Base-by-base conservation (phyloP, 2,329 filamentous ascomycete genomes). In the Orbilia brochopaga region DNA sequence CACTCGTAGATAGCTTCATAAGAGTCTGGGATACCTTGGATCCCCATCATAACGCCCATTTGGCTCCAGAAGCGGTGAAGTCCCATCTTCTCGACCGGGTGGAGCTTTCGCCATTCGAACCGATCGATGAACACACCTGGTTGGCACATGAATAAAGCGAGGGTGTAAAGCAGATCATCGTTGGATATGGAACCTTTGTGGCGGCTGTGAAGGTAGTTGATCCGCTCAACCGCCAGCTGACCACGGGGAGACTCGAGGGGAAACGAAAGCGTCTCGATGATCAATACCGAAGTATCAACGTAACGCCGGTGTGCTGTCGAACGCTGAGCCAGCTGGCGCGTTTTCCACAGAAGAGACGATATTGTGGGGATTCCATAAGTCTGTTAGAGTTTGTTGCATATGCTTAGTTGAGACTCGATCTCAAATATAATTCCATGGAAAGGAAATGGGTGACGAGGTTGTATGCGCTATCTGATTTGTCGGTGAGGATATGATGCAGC, bases 31-130 rank as follows among this genome's bases (percentile, higher is more conserved):
- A 86, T 78, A 0, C 73, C 76, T 1, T 79, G 78, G 53, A 92
- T 89, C 0, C 82, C 83, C 85, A 92, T 88, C 58, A 85, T 85
- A 75, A 91, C 87, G 13, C 89, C 89, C 15, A 90, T 79, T 58
- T 83, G 82, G 78, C 89, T 90, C 89, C 88, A 92, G 76, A 89
- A 86, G 0, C 85, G 86, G 15, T 85, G 87, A 30, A 88, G 79
- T 0, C 88, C 89, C 73, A 87, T 89, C 8, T 81, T 78, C 78
- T 92, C 90, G 79, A 92, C 82, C 0, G 88, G 85, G 15, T 83
- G 88, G 21, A 90, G 78, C 2, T 80, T 42, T 1, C 90, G 84
- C 89, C 90, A 93, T 77, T 93, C 90, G 75, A 86, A 90, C 4
- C 80, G 80, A 3, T 82, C 78, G 32, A 89, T 83, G 82, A 88